Conservation (phyloP, 2,329 filamentous ascomycete genomes). For the Diaporthe sp. region DNA sequence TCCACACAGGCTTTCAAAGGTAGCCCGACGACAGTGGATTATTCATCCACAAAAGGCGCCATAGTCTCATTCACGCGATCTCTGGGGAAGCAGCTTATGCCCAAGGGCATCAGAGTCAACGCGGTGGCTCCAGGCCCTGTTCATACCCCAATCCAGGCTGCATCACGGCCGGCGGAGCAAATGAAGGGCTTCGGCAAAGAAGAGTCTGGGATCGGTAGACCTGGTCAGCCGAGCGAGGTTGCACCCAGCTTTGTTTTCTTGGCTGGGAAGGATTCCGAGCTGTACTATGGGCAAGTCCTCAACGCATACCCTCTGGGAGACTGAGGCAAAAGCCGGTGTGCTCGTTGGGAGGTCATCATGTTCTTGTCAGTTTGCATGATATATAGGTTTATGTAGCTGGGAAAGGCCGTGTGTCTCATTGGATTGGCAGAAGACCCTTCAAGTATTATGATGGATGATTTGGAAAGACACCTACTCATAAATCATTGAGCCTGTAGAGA, state of each 20-base stretch:
- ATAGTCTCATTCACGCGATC: conserved; percentile 69
- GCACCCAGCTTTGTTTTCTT: conserved; percentile 58
- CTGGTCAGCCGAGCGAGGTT: conserved; percentile 60
- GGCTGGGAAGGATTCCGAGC: conserved; percentile 54
- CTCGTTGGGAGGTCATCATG: background rate
- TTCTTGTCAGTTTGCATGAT: background rate
- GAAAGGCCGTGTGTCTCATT: background rate
- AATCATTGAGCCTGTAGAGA: no score
- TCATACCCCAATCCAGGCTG: conserved; percentile 59
- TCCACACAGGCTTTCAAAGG: conserved; percentile 69
- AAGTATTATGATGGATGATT: no score
- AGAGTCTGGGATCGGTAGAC: conserved; percentile 53
- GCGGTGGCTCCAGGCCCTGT: conserved; percentile 59
- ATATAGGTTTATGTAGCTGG: background rate
- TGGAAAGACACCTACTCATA: no score
- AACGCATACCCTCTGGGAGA: conserved; percentile 58
- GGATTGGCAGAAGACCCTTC: rapidly evolving
- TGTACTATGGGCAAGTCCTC: conserved; percentile 56
- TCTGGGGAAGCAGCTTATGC: conserved; percentile 65
- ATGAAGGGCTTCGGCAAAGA: conserved; percentile 59
- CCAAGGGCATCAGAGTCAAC: conserved; percentile 70
- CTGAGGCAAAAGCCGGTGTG: conserved; percentile 35
- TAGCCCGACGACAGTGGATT: conserved; percentile 65
- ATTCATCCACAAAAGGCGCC: conserved; percentile 70
- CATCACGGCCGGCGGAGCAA: conserved; percentile 57